Percentiles rank a stretch among this genome's conserved stretches.
Evolutionary conservation across 371 early-diverging fungal genomes (phyloP).

Genomic region (Lichtheimia ornata): DNA sequence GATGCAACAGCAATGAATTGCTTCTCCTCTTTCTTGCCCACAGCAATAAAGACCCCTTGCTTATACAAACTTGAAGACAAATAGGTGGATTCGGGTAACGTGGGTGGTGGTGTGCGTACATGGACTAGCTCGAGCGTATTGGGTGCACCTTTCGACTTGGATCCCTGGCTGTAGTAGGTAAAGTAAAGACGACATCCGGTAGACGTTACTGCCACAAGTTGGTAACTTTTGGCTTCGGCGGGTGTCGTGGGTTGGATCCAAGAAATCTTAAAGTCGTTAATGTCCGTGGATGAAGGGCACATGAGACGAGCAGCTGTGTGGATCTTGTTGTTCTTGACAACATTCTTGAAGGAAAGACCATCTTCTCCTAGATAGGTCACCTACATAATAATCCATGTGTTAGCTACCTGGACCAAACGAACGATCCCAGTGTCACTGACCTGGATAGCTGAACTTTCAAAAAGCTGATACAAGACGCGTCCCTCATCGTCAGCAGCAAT

Average conservation of each 20-base stretch:
- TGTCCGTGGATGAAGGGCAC: conserved; percentile 39
- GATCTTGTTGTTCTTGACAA: conserved; percentile 25
- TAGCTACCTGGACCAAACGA: neutral
- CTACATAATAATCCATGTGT: conserved; percentile 32
- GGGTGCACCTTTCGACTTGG: conserved; percentile 26
- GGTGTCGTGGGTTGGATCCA: conserved; percentile 66
- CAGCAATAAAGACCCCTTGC: conserved; percentile 66
- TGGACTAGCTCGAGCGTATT: conserved; percentile 60
- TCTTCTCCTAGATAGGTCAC: conserved; percentile 46
- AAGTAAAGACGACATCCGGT: conserved; percentile 78
- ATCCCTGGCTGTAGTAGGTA: conserved; percentile 31
- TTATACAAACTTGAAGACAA: conserved; percentile 47
- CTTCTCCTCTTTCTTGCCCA: conserved; percentile 59
- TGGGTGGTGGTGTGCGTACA: conserved; percentile 65
- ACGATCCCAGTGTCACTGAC: conserved; percentile 28
- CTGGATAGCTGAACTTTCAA: conserved; percentile 62
- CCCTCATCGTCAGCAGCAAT: conserved; percentile 64
- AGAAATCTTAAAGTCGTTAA: conserved; percentile 50
- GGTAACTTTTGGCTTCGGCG: conserved; percentile 58
- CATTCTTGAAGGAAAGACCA: conserved; percentile 19
- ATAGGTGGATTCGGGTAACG: conserved; percentile 6
- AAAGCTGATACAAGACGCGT: conserved; percentile 31
- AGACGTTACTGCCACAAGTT: conserved; percentile 73
- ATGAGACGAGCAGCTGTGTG: conserved; percentile 37
- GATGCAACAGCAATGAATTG: conserved; percentile 64